Evolutionary conservation across 805 yeast species (phyloP), one percentile per base, ranked within the genome.

Genomic region (Nakazawaea populi): DNA sequence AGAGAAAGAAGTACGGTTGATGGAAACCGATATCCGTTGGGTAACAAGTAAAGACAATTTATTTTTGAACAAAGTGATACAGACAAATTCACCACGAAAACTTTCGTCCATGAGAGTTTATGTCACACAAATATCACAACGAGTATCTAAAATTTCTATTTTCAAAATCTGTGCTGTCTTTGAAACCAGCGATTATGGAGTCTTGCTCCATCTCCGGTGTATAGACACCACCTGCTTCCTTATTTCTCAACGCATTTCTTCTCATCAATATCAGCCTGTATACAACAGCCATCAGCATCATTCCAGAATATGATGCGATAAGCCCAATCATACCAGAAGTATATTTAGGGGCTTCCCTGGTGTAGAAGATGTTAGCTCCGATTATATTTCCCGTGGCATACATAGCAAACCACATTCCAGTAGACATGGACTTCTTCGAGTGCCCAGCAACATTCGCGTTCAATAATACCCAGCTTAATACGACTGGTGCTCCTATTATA

Each of bases 301-400:
- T 57, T 7, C 57, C 53, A 70, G 68, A 56, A 75, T 76, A 6
- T 69, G 75, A 43, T 24, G 51, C 38, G 48, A 80, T 61, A 47
- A 82, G 65, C 0, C 82, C 75, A 34, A 80, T 73, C 57, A 82
- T 81, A 7, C 87, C 89, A 8, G 83, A 75, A 12, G 64, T 68
- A 56, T 80, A 83, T 12, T 68, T 63, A 32, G 87, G 87, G 10
- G 77, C 73, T 51, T 77, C 72, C 14, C 68, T 56, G 0, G 70
- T 70, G 55, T 78, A 74, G 64, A 83, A 82, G 57, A 81, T 66
- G 57, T 82, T 86, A 3, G 89, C 87, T 0, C 87, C 88, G 46
- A 81, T 69, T 53, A 85, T 65, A 56, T 83, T 75, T 6, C 83
- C 80, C 28, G 80, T 63, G 9, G 82, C 79, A 58, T 80, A 81